Percentiles rank a stretch among this genome's conserved stretches.
Conservation (phyloP, 2,329 filamentous ascomycete genomes). For the Hymenoscyphus salicellus region DNA sequence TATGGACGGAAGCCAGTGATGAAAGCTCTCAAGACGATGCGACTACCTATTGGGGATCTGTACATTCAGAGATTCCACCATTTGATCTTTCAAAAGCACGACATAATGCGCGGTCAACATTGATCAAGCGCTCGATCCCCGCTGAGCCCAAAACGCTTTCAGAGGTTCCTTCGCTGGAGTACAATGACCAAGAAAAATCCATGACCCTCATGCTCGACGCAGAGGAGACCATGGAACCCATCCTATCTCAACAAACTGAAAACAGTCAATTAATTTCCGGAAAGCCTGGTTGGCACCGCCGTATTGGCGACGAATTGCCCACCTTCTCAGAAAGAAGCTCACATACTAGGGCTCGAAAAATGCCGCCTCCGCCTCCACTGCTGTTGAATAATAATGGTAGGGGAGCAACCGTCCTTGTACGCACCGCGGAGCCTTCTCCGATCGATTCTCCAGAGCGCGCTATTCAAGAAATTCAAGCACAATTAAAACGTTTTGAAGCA, state of each 20-base stretch:
- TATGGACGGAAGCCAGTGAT: constrained; percentile 33
- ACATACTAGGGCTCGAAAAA: constrained; percentile 47
- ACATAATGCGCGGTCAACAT: constrained; percentile 42
- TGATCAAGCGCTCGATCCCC: constrained; percentile 35
- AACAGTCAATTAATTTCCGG: constrained; percentile 30
- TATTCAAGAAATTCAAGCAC: constrained; percentile 33
- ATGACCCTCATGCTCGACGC: constrained; percentile 48
- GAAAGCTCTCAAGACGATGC: constrained; percentile 41
- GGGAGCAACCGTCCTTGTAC: constrained; percentile 45
- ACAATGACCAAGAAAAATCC: constrained; percentile 37
- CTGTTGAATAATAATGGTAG: constrained; percentile 44
- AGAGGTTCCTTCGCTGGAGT: constrained; percentile 11
- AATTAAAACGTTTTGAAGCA: constrained; percentile 34
- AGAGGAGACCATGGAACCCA: constrained; percentile 24
- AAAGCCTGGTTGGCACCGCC: constrained; percentile 48
- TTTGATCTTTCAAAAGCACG: constrained; percentile 45
- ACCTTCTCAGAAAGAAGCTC: constrained; percentile 56
- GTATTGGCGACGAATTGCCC: constrained; percentile 57
- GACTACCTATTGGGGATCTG: constrained; percentile 48
- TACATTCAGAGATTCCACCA: constrained; percentile 48
- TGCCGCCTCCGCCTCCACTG: constrained; percentile 56
- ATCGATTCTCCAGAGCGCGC: constrained; percentile 31
- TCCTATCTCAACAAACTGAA: constrained; percentile 23
- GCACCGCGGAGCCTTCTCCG: constrained; percentile 33
- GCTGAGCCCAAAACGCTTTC: background rate